Evolutionary conservation across 768 basidiomycete genomes (phyloP).

Genomic region (Mycena amicta): DNA sequence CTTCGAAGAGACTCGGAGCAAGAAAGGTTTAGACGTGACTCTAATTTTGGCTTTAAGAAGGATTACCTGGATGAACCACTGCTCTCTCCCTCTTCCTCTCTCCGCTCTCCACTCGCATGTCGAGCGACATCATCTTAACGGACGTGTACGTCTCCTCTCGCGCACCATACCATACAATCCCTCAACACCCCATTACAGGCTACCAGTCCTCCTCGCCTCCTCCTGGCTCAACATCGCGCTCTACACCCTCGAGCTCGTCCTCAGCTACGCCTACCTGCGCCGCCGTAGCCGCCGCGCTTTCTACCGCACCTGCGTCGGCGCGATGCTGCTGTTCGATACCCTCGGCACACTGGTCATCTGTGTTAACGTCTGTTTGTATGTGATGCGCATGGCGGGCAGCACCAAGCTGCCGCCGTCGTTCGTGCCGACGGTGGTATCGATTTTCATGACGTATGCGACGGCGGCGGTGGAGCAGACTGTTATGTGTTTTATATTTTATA

Average conservation of each 20-base stretch:
- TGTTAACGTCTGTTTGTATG: background rate
- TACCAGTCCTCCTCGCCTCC: slow-evolving; percentile 6
- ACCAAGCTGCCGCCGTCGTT: too few relatives aligned
- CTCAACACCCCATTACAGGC: too few relatives aligned
- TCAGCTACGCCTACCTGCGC: slow-evolving; percentile 7
- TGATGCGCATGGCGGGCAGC: background rate
- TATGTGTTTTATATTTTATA: background rate
- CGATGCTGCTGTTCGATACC: background rate
- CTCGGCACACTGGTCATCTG: background rate
- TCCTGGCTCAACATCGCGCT: slow-evolving; percentile 22
- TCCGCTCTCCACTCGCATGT: too few relatives aligned
- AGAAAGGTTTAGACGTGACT: too few relatives aligned
- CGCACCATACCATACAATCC: too few relatives aligned
- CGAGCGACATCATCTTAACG: too few relatives aligned
- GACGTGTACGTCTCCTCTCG: too few relatives aligned
- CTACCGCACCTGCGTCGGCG: background rate
- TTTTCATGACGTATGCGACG: background rate
- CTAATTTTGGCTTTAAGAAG: too few relatives aligned
- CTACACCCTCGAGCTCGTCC: slow-evolving; percentile 11
- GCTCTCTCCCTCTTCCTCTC: too few relatives aligned
- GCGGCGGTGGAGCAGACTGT: background rate
- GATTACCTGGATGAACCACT: too few relatives aligned
- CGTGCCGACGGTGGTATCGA: background rate
- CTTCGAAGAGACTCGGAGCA: too few relatives aligned
- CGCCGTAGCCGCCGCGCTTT: background rate